These are phyloP conservation scores for Taphrina populina DNA, from an alignment of 1,139 yeast genomes.

Conservation along the genomic window DNA sequence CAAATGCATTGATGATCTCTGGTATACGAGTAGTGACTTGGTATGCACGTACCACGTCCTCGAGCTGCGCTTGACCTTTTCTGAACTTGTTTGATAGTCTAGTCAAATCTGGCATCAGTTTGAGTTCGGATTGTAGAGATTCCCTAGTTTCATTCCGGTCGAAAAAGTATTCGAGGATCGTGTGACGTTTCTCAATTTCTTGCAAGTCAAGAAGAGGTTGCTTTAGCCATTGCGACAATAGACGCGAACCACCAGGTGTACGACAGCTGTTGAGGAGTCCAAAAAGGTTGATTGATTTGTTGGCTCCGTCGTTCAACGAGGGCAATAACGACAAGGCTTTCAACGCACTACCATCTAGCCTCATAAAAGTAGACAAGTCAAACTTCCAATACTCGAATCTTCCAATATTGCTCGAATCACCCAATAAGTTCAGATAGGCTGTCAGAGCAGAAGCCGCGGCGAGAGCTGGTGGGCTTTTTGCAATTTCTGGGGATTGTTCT, in stretches of 20 bases:
- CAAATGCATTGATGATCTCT: conserved; percentile 50
- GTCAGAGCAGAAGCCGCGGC: conserved; percentile 64
- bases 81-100: conserved; percentile 66
- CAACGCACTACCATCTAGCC: conserved; percentile 84
- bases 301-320: conserved; percentile 49
- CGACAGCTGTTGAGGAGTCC: conserved; percentile 86
- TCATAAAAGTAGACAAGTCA: conserved; percentile 74
- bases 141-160: conserved; percentile 68
- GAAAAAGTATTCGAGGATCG: conserved; percentile 68
- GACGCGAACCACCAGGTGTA: conserved; percentile 78
- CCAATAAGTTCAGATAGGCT: conserved; percentile 54
- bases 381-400: conserved; percentile 58
- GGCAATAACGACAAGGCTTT: conserved; percentile 87
- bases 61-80: conserved; percentile 58
- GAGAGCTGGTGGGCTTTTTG: conserved; percentile 44
- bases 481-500: conserved; percentile 54
- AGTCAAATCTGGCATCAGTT: conserved; percentile 77
- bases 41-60: conserved; percentile 87
- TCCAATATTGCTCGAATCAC: conserved; percentile 57
- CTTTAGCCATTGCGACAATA: conserved; percentile 89
- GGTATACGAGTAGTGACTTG: conserved; percentile 75
- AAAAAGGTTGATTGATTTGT: conserved; percentile 63
- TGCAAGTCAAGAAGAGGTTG: conserved; percentile 75
- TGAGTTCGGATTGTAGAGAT: conserved; percentile 63
- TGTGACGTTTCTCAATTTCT: conserved; percentile 66